phyloP scores from a whole-genome alignment of 306 rosid genomes.

The Cucumis melo region DNA sequence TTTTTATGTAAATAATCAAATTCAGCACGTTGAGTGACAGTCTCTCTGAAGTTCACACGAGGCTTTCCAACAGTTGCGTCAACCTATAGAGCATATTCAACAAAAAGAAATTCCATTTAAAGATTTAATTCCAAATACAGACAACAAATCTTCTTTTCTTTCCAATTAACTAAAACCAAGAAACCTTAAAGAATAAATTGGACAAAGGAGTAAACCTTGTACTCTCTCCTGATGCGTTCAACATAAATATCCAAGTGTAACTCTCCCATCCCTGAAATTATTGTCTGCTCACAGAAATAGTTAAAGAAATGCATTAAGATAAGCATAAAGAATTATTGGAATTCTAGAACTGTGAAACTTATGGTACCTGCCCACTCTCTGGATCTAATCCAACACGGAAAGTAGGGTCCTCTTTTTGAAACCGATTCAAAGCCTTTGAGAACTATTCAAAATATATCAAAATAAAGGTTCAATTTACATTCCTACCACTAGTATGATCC shows the following conservation, averaged over 20 bases:
- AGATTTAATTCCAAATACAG: neutral
- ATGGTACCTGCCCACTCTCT: conserved; percentile 85
- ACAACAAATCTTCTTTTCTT: neutral
- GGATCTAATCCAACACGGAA: conserved; percentile 96
- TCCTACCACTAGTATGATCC: neutral
- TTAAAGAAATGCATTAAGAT: conserved; percentile 5
- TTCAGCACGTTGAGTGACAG: conserved; percentile 81
- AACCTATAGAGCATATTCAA: conserved; percentile 34
- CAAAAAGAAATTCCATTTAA: neutral
- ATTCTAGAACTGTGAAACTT: neutral
- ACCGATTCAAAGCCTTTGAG: conserved; percentile 95
- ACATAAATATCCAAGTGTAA: conserved; percentile 92
- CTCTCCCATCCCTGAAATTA: conserved; percentile 99
- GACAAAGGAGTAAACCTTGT: conserved; percentile 39
- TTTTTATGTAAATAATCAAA: conserved; percentile 96
- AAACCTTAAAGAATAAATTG: conserved; percentile 5
- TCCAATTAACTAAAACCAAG: neutral
- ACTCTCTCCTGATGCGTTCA: conserved; percentile 90
- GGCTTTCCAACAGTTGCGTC: conserved; percentile 97
- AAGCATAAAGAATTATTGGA: neutral
- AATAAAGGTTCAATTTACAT: neutral
- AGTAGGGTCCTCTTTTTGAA: conserved; percentile 96
- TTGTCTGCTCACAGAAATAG: conserved; percentile 42
- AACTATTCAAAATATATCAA: conserved; percentile 34
- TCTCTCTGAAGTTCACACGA: conserved; percentile 97